Evolutionary conservation across 169 alveolate species (phyloP), one percentile per base, ranked within the genome.

Genomic region (Ichthyophthirius multifiliis): DNA sequence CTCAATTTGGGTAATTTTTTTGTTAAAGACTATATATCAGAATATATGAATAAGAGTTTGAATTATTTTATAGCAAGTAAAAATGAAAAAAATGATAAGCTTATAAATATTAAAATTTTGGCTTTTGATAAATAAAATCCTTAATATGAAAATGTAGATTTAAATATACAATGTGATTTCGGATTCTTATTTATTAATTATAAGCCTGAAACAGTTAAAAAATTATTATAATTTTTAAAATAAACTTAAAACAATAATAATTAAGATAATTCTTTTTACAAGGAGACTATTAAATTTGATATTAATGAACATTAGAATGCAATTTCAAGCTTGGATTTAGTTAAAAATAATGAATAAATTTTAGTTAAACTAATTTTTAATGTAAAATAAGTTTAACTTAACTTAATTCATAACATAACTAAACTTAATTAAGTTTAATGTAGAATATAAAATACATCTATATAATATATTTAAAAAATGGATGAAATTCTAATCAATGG

Each of bases 401-500:
- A 31, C 15, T 48, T 81, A 27, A 65, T 81, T 4, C 80, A 81
- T 48, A 81, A 82, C 39, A 71, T 44, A 39, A 81, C 86, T 4
- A 48, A 74, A 6, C 43, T 81, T 39, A 71, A 76, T 2, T 18
- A 64, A n/a, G 74, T 46, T 9, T 67, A 71, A 55, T 15, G 39
- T 35, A 67, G 47, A 15, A 74, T 81, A 23, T 2, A 81, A 55
- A 65, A 71, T 63, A 71, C 80, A 27, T 48, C 67, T 16, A 71
- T 81, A 37, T 45, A 48, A 15, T 81, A 71, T 37, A 71, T 45
- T 1, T 46, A 81, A 55, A 46, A 71, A 30, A 71, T 41, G 12
- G 86, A 81, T 81, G 86, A 81, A 73, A 67, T 81, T 46, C 23
- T 32, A 27, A 20, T 81, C 12, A 48, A 74, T n/a, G 86, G 86